phyloP scores from a whole-genome alignment of 2,329 filamentous ascomycete genomes.

The Juglanconis oblonga region DNA sequence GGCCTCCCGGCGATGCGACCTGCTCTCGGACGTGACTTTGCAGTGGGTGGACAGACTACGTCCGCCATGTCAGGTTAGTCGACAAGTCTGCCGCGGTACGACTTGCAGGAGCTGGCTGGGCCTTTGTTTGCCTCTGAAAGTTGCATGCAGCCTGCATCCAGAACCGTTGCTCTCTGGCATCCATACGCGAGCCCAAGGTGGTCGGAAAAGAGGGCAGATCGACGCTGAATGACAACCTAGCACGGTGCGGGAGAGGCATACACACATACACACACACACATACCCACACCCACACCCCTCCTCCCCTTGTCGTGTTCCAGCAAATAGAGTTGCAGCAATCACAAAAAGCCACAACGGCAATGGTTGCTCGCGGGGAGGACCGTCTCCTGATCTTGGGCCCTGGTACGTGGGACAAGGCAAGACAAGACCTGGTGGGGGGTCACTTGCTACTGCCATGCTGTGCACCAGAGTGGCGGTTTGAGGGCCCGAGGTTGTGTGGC shows the following conservation, averaged over 20 bases:
- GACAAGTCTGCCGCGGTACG: too few species aligned
- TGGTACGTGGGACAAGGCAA: background rate
- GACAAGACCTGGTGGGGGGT: background rate
- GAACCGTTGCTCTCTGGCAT: background rate
- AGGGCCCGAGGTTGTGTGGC: background rate
- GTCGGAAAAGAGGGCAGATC: background rate
- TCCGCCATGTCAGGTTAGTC: background rate
- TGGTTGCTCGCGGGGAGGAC: background rate
- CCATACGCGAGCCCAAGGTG: background rate
- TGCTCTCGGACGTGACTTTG: too few species aligned
- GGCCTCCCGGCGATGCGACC: too few species aligned
- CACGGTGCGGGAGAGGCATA: background rate
- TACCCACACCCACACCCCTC: too few species aligned
- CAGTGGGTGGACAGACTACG: background rate
- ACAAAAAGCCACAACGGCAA: background rate
- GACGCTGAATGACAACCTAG: background rate
- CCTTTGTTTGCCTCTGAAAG: background rate
- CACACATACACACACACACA: too few species aligned
- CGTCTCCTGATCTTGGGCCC: background rate
- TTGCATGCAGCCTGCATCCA: background rate
- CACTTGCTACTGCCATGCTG: slow-evolving; percentile 3
- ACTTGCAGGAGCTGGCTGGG: background rate
- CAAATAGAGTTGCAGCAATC: background rate
- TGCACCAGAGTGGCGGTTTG: slow-evolving; percentile 1
- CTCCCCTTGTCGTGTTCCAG: background rate